Percentiles rank a stretch among this genome's conserved stretches.
phyloP scores from a whole-genome alignment of 2,329 filamentous ascomycete genomes.

The Neurospora crassa region DNA sequence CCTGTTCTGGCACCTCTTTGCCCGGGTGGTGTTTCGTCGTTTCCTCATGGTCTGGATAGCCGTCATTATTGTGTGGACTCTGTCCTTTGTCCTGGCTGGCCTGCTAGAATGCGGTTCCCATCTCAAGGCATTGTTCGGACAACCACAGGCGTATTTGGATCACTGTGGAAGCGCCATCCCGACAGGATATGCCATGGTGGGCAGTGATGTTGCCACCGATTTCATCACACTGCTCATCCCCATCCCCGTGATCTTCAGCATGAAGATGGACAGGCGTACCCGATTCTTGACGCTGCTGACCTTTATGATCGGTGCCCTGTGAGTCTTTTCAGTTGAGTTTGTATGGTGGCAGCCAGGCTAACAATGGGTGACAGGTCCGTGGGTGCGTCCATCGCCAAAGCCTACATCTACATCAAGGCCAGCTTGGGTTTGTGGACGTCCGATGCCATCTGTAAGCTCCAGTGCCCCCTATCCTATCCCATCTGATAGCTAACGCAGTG shows the following conservation, averaged over 20 bases:
- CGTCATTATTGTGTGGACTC: slow-evolving; percentile 2
- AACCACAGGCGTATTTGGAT: slow-evolving; percentile 3
- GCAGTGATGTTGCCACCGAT: slow-evolving; percentile 6
- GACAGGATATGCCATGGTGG: slow-evolving; percentile 6
- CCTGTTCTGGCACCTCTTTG: slow-evolving; percentile 10
- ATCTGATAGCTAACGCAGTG: not conserved
- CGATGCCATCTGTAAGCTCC: slow-evolving; percentile 8
- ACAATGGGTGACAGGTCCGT: slow-evolving; percentile 4
- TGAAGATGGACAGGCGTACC: slow-evolving; percentile 7
- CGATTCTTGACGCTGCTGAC: slow-evolving; percentile 6
- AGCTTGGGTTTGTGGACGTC: slow-evolving; percentile 1
- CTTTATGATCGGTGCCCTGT: slow-evolving; percentile 7
- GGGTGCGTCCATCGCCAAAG: slow-evolving; percentile 7
- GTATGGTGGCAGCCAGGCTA: not conserved
- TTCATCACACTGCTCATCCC: slow-evolving; percentile 9
- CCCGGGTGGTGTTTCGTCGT: slow-evolving; percentile 7
- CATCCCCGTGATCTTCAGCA: slow-evolving; percentile 4
- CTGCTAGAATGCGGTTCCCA: slow-evolving; percentile 7
- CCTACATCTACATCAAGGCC: slow-evolving; percentile 8
- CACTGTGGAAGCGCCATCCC: slow-evolving; percentile 4
- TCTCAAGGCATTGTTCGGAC: slow-evolving; percentile 5
- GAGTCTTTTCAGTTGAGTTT: not conserved
- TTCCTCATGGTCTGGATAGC: slow-evolving; percentile 9
- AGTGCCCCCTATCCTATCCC: not conserved
- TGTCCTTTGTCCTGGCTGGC: slow-evolving; percentile 3